These are phyloP conservation scores for Wickerhamiella musiphila DNA, from an alignment of 805 yeast genomes.

Conservation along the genomic window DNA sequence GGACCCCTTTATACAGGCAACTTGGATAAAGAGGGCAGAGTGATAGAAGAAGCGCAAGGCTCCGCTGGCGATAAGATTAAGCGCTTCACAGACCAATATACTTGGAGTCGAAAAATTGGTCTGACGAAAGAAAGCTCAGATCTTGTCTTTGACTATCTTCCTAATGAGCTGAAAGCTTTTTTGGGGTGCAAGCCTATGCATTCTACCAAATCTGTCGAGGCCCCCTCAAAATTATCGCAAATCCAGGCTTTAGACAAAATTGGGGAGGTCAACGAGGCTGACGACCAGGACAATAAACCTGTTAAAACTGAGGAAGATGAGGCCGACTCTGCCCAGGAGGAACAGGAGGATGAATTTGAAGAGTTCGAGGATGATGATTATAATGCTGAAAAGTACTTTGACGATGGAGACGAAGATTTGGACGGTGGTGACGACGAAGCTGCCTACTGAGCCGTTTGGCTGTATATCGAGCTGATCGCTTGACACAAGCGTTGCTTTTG, in stretches of 20 bases:
- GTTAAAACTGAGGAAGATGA: constrained; percentile 27
- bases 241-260: constrained; percentile 20
- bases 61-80: constrained; percentile 44
- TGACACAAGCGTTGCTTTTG: no score
- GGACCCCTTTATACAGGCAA: constrained; percentile 16
- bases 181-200: constrained; percentile 33
- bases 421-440: constrained; percentile 55
- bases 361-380: constrained; percentile 67
- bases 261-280: constrained; percentile 21
- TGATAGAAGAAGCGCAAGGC: constrained; percentile 8
- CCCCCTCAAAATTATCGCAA: not conserved
- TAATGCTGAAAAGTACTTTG: constrained; percentile 65
- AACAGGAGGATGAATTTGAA: constrained; percentile 42
- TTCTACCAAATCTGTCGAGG: not conserved
- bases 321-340: constrained; percentile 31
- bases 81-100: constrained; percentile 67
- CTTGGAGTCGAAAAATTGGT: constrained; percentile 51
- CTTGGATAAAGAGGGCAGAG: constrained; percentile 8
- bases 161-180: constrained; percentile 55
- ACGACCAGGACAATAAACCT: constrained; percentile 13
- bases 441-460: constrained; percentile 29
- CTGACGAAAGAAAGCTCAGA: constrained; percentile 67
- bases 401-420: constrained; percentile 40
- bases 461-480: not conserved
- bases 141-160: constrained; percentile 50